Evolutionary conservation across 2,329 filamentous ascomycete genomes (phyloP).

Genomic region (Rhytidhysteron rufulum): DNA sequence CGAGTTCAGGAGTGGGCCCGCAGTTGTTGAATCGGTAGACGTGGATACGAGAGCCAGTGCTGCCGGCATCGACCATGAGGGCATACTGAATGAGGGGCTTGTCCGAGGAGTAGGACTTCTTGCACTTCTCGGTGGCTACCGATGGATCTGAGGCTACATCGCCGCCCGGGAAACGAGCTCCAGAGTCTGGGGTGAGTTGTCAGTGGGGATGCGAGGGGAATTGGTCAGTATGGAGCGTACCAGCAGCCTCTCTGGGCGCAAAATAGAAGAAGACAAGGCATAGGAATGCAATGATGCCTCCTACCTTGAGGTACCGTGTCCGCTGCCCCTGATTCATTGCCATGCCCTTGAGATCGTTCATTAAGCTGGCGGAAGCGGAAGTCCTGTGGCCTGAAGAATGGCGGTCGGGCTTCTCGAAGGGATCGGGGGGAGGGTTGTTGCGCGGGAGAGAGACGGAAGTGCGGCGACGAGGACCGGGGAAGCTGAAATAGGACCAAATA

Average conservation of each 20-base stretch:
- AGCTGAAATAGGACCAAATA: constrained; percentile 53
- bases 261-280: constrained; percentile 57
- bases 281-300: constrained; percentile 56
- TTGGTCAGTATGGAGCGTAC: too few species aligned
- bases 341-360: constrained; percentile 43
- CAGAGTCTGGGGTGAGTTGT: constrained; percentile 10
- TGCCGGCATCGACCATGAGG: constrained; percentile 97
- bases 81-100: constrained; percentile 97
- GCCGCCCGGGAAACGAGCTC: constrained; percentile 28
- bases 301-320: constrained; percentile 59
- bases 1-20: constrained; percentile 88
- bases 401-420: constrained; percentile 46
- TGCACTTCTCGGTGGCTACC: constrained; percentile 70
- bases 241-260: constrained; percentile 39
- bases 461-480: constrained; percentile 48
- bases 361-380: constrained; percentile 33
- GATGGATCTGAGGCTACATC: constrained; percentile 53
- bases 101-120: constrained; percentile 75
- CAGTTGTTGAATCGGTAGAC: constrained; percentile 99
- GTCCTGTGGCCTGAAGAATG: constrained; percentile 31
- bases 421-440: constrained; percentile 37
- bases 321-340: constrained; percentile 61
- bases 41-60: constrained; percentile 95
- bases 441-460: constrained; percentile 50
- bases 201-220: neutral